A percentile compares a stretch with the other conserved stretches of the same genome.
These are phyloP conservation scores for Ogataea hybrid DNA, from an alignment of 1,139 yeast species.

Conservation along the genomic window DNA sequence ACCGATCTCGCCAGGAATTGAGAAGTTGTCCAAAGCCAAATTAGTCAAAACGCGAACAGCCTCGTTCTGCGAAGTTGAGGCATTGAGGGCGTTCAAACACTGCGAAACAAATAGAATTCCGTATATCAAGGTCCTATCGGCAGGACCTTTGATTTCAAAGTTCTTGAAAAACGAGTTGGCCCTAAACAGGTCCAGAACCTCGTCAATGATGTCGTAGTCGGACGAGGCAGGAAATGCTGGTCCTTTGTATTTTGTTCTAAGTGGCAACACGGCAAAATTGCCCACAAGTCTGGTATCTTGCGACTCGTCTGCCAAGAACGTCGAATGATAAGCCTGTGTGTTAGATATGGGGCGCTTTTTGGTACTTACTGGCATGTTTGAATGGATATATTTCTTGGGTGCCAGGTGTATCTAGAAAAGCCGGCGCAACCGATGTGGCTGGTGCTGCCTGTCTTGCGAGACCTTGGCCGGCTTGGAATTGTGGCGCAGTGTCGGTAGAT, in stretches of 20 bases:
- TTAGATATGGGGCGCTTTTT: slow-evolving; percentile 8
- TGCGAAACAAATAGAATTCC: slow-evolving; percentile 92
- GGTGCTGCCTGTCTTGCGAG: neutral
- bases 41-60: slow-evolving; percentile 77
- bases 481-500: neutral
- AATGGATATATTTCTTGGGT: neutral
- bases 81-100: slow-evolving; percentile 64
- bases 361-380: slow-evolving; percentile 18
- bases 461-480: neutral
- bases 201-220: slow-evolving; percentile 92
- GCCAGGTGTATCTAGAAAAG: slow-evolving; percentile 4
- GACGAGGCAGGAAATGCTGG: slow-evolving; percentile 83
- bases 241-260: slow-evolving; percentile 82
- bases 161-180: slow-evolving; percentile 96
- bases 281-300: slow-evolving; percentile 47
- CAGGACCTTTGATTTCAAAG: slow-evolving; percentile 94
- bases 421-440: slow-evolving; percentile 1
- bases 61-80: slow-evolving; percentile 49
- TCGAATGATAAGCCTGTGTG: slow-evolving; percentile 76
- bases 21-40: slow-evolving; percentile 81
- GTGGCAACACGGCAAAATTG: slow-evolving; percentile 78
- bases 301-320: slow-evolving; percentile 67
- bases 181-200: slow-evolving; percentile 83
- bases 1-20: slow-evolving; percentile 93
- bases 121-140: slow-evolving; percentile 91